Evolutionary conservation across 768 basidiomycete species (phyloP).

Genomic region (Roridomyces roridus): DNA sequence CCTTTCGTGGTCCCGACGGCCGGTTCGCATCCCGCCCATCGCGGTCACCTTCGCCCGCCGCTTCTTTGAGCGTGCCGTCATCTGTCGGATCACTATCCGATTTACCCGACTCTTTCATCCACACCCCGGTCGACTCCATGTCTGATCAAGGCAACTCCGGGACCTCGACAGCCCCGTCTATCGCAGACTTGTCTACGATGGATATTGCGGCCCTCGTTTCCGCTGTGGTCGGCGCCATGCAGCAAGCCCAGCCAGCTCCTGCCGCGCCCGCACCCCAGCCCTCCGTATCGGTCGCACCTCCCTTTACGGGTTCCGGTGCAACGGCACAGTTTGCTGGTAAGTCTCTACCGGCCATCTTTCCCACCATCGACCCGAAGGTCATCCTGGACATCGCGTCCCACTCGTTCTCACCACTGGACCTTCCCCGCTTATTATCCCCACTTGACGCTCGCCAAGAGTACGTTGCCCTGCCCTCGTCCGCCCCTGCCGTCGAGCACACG

Average conservation of each 20-base stretch:
- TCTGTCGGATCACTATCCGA: no score
- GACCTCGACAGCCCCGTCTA: no score
- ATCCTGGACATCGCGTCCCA: background rate
- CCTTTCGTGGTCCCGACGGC: background rate
- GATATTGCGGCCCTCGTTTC: no score
- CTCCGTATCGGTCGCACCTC: slow-evolving; percentile 12
- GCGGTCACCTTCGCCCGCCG: no score
- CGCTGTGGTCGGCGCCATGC: no score
- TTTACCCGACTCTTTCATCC: no score
- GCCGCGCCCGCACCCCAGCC: background rate
- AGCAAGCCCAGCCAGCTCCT: background rate
- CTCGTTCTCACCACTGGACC: background rate
- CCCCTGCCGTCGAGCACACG: background rate
- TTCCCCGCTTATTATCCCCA: background rate
- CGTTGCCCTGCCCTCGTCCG: background rate
- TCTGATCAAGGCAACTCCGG: no score
- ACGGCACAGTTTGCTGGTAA: slow-evolving; percentile 14
- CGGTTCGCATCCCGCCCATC: background rate
- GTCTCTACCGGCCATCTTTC: slow-evolving; percentile 16
- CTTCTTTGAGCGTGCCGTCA: no score
- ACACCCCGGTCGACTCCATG: no score
- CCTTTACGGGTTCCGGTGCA: slow-evolving; percentile 7
- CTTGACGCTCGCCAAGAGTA: slow-evolving; percentile 11
- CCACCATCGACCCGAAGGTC: slow-evolving; percentile 3
- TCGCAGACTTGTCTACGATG: no score